Evolutionary conservation across 805 yeast species (phyloP).

Genomic region (Kodamaea restingae): DNA sequence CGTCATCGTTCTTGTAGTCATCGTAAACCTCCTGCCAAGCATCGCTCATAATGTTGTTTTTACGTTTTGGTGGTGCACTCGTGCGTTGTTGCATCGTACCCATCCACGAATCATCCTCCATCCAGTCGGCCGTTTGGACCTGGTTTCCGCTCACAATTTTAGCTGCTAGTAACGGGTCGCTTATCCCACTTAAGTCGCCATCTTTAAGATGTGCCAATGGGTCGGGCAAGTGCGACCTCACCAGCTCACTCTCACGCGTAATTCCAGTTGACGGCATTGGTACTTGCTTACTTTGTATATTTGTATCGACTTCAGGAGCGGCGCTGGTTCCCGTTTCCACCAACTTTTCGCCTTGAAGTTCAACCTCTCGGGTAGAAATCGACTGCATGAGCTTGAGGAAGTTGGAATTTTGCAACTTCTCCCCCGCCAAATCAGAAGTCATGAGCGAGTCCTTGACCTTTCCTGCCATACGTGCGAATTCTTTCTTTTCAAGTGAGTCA

Average conservation of each 20-base stretch:
- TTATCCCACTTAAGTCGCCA: constrained; percentile 30
- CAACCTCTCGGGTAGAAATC: constrained; percentile 35
- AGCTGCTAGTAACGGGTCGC: constrained; percentile 37
- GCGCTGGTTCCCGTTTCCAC: constrained; percentile 27
- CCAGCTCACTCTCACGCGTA: constrained; percentile 10
- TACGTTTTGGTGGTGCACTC: constrained; percentile 6
- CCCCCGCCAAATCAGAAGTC: constrained; percentile 14
- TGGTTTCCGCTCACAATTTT: constrained; percentile 39
- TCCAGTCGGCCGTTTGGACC: constrained; percentile 32
- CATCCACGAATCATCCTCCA: constrained; percentile 26
- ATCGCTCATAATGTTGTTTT: constrained; percentile 20
- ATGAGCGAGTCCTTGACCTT: constrained; percentile 29
- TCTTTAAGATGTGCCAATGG: constrained; percentile 42
- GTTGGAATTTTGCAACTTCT: constrained; percentile 33
- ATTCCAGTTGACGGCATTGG: background rate
- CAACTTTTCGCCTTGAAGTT: constrained; percentile 38
- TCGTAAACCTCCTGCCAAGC: constrained; percentile 38
- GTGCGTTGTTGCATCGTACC: constrained; percentile 13
- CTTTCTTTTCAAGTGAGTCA: constrained; percentile 24
- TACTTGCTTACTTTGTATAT: background rate
- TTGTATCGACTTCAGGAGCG: constrained; percentile 10
- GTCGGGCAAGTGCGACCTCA: constrained; percentile 31
- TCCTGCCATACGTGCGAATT: constrained; percentile 39
- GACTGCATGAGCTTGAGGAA: constrained; percentile 39
- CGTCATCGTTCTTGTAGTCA: constrained; percentile 41